These are phyloP conservation scores for Sordaria brevicollis DNA, from an alignment of 495 filamentous ascomycete species.

Conservation along the genomic window DNA sequence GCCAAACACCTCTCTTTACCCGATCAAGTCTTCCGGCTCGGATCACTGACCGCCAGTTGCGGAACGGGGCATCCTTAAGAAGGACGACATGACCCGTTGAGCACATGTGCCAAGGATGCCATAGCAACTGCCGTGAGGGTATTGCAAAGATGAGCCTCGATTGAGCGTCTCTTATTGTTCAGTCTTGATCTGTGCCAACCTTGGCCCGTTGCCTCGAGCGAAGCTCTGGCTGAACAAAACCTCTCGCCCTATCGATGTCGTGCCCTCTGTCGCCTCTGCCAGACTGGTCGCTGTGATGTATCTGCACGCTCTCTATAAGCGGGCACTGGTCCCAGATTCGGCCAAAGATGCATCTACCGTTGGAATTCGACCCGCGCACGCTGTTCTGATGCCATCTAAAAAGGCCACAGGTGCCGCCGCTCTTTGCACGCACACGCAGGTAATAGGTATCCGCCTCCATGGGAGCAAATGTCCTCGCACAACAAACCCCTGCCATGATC, in stretches of 20 bases:
- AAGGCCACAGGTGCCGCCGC: not conserved
- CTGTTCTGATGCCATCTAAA: not conserved
- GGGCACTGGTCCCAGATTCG: not conserved
- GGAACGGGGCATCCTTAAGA: not conserved
- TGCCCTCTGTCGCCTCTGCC: not conserved
- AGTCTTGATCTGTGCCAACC: conserved; percentile 1
- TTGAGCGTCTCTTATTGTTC: conserved; percentile 6
- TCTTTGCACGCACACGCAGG: not conserved
- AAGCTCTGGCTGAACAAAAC: not conserved
- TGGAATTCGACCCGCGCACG: not conserved
- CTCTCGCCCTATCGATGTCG: not conserved
- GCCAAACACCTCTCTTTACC: conserved; percentile 2
- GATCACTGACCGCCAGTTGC: conserved; percentile 12
- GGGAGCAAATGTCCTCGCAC: not conserved
- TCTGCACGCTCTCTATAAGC: not conserved
- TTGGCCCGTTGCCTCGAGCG: not conserved
- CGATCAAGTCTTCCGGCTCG: conserved; percentile 6
- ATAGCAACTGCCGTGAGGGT: not conserved
- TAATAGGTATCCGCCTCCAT: not conserved
- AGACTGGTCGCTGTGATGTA: not conserved
- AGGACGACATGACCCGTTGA: not conserved
- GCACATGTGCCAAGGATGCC: not conserved
- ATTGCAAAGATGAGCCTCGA: conserved; percentile 5
- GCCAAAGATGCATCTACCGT: not conserved
- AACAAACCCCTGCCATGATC: not conserved